Evolutionary conservation across 768 basidiomycete species (phyloP), one percentile per base, ranked within the genome.

Genomic region (Tricholoma furcatifolium): DNA sequence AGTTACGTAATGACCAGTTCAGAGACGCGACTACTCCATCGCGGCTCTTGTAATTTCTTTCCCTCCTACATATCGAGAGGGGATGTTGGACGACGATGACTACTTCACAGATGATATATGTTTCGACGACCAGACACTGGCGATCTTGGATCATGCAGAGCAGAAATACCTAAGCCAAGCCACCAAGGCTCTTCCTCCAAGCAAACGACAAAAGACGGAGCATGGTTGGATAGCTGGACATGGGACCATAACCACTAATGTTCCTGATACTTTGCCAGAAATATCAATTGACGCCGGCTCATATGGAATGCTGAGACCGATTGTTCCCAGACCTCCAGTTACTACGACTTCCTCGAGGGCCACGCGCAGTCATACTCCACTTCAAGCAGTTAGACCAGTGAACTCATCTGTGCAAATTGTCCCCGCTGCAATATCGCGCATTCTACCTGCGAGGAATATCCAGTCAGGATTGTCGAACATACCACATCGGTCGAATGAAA

Each of bases 51-150:
- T 30, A n/a, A 24, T 20, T 36, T 43, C 36, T 47, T 36, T 43
- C 24, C 23, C 30, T 41, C 43, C 38, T 17, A 18, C 17, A n/a
- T 46, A n/a, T 44, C 32, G 55, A 38, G 36, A 18, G 50, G 34
- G 42, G 41, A 87, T 87, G 84, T 70, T 78, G 60, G 80, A 79
- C 68, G 82, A 79, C 27, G 88, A 88, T 67, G 78, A 84, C 62
- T 84, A 84, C 64, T 75, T 78, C 65, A 72, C 75, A 58, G 85
- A 86, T 64, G 84, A 84, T 50, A 71, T 87, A 55, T 73, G 81
- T 39, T 67, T 89, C 38, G 85, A 89, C 62, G 84, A 81, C 47
- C 71, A 78, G 54, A 75, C 81, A 0, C 66, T 88, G 45, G 85
- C 86, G 9, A 68, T 76, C 24, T 74, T 89, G 17, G 85, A 88